These are phyloP conservation scores for Neonectria faginata DNA, from an alignment of 2,329 filamentous ascomycete genomes.

Conservation along the genomic window DNA sequence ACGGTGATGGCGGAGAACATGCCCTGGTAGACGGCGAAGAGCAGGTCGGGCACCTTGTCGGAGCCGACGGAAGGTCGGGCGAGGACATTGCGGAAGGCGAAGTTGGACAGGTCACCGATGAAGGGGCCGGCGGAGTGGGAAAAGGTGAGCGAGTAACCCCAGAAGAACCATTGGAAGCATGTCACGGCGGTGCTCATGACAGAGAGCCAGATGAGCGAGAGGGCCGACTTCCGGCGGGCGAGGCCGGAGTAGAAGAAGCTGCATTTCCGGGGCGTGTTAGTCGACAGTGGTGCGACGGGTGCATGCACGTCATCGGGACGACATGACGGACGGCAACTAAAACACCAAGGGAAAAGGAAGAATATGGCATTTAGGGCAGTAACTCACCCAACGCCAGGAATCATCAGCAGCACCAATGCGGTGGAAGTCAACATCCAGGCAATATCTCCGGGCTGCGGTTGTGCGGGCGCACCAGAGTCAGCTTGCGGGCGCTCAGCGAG, in stretches of 20 bases:
- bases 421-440: constrained; percentile 86
- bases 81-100: constrained; percentile 82
- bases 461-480: constrained; percentile 48
- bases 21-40: constrained; percentile 88
- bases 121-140: constrained; percentile 81
- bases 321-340: background rate
- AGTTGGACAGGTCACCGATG: constrained; percentile 83
- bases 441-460: constrained; percentile 78
- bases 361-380: constrained; percentile 1
- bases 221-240: constrained; percentile 86
- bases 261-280: constrained; percentile 23
- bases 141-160: constrained; percentile 86
- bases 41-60: constrained; percentile 78
- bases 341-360: constrained; percentile 9
- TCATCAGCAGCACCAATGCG: constrained; percentile 89
- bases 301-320: constrained; percentile 1
- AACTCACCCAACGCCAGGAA: constrained; percentile 82
- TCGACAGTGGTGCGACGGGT: constrained; percentile 6
- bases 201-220: constrained; percentile 91
- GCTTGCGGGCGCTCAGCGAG: constrained; percentile 39
- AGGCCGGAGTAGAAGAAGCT: constrained; percentile 93
- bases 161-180: constrained; percentile 95
- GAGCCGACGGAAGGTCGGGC: constrained; percentile 81
- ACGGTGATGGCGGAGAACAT: constrained; percentile 92
- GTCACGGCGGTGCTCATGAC: constrained; percentile 87